A percentile compares a stretch with the other conserved stretches of the same genome.
Conservation (phyloP, 2,329 filamentous ascomycete genomes). For the Colletotrichum chrysophilum region DNA sequence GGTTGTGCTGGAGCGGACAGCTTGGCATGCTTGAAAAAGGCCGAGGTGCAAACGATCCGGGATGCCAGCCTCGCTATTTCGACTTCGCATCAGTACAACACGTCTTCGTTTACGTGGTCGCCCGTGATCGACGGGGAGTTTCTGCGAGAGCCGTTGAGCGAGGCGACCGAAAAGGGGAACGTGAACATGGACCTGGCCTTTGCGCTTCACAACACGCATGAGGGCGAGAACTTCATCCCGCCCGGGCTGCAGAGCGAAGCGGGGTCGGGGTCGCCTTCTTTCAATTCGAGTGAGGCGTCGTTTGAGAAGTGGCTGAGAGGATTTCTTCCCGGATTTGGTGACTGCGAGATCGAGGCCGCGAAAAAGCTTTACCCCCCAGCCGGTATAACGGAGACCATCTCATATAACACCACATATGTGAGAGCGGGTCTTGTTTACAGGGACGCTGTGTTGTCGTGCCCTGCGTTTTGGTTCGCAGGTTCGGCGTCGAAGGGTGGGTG, state of each 20-base stretch:
- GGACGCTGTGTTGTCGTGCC: conserved; percentile 64
- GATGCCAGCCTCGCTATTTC: conserved; percentile 56
- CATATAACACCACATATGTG: conserved; percentile 55
- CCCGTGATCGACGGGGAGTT: conserved; percentile 65
- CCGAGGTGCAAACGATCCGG: conserved; percentile 57
- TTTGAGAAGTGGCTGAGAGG: conserved; percentile 59
- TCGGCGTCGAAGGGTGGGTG: conserved; percentile 51
- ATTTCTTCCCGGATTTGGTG: conserved; percentile 54
- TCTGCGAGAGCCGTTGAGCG: conserved; percentile 50
- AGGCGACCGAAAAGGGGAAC: conserved; percentile 38
- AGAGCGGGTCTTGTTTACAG: conserved; percentile 63
- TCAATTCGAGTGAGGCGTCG: conserved; percentile 53
- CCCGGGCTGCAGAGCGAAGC: conserved; percentile 44
- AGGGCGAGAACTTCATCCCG: conserved; percentile 67
- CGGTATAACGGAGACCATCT: conserved; percentile 52
- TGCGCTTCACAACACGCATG: conserved; percentile 66
- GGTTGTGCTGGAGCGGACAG: conserved; percentile 53
- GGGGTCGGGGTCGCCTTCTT: conserved; percentile 41
- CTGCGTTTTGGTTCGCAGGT: conserved; percentile 60
- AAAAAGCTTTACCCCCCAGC: conserved; percentile 50
- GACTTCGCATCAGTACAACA: conserved; percentile 55
- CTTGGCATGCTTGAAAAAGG: conserved; percentile 58
- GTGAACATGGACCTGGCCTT: conserved; percentile 53
- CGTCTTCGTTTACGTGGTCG: conserved; percentile 63
- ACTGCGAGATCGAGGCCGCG: conserved; percentile 41